Base-by-base conservation (phyloP, 2,329 filamentous ascomycete species). In the Microascus cirrosus region DNA sequence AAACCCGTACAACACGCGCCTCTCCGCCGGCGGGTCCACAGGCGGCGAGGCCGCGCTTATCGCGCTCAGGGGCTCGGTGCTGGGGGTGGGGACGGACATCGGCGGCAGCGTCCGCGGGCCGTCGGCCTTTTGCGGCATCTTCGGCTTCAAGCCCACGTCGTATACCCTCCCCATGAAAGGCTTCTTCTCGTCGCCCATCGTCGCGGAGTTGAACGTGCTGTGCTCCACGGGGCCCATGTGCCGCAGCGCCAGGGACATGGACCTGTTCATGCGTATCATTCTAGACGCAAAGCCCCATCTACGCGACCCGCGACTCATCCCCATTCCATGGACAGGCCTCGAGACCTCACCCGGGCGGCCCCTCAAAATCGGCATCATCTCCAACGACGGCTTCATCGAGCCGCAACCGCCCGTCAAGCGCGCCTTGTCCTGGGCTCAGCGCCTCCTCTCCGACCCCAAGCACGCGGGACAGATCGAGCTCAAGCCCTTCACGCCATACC, bases 31-130 rank as follows among this genome's bases (percentile, higher is more conserved):
- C 24, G 56, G 56, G 13, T 53, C 50, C 32, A 58, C 56, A 4
- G 86, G 86, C 2, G 86, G 86, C 52, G 86, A 89, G 65, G 78
- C 79, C 6, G 84, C 85, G 0, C 73, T 89, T 2, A 76, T 89
- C 39, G 71, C 73, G 0, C 77, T 87, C 59, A 66, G 67, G 8
- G 86, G 85, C 18, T 82, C 79, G 60, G 74, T 78, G 1, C 61
- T 86, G 1, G 86, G 86, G 11, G 73, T 86, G 0, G 84, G 83
- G 1, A 83, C 83, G 0, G 84, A 87, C 61, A 86, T 87, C 57
- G 74, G 77, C 1, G 82, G 82, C 15, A 81, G 77, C 12, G 65
- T 85, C 0, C 75, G 82, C 11, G 73, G 75, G 15, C 74, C 73
- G 1, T 81, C 81, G 24, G 80, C 80, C 1, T 83, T 78, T 60